phyloP scores from a whole-genome alignment of 192 early-diverging fungal genomes.

The Cetraspora pellucida region DNA sequence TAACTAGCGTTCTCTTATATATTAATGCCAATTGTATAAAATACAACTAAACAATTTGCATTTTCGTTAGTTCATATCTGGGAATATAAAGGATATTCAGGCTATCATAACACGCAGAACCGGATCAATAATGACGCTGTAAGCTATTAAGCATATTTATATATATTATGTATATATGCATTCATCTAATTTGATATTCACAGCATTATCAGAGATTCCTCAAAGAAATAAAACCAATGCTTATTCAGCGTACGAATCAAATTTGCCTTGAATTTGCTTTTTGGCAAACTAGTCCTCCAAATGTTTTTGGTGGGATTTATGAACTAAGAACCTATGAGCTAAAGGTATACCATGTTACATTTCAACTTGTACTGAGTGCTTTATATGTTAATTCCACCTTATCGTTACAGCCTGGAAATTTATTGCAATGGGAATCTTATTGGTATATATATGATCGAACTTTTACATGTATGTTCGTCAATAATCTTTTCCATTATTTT shows the following conservation, averaged over 20 bases:
- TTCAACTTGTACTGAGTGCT: neutral
- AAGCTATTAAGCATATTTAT: constrained; percentile 27
- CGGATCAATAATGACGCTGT: constrained; percentile 65
- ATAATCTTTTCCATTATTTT: neutral
- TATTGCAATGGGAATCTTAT: constrained; percentile 92
- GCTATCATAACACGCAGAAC: constrained; percentile 67
- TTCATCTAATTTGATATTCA: neutral
- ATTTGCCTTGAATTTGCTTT: constrained; percentile 93
- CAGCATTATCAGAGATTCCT: constrained; percentile 67
- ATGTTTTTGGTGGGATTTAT: constrained; percentile 81
- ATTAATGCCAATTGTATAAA: constrained; percentile 32
- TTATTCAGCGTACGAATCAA: constrained; percentile 75
- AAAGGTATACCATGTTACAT: constrained; percentile 48
- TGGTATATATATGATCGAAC: constrained; percentile 52
- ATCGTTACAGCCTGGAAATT: constrained; percentile 69
- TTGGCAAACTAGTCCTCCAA: constrained; percentile 81
- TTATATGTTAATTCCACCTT: too few species aligned
- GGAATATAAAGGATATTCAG: constrained; percentile 91
- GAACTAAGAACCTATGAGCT: constrained; percentile 88
- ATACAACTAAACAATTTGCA: neutral
- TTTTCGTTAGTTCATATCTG: constrained; percentile 79
- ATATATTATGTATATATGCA: neutral
- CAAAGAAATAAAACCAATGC: constrained; percentile 67
- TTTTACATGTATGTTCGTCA: neutral
- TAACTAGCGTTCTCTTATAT: constrained; percentile 6